Evolutionary conservation across 169 alveolate genomes (phyloP), one percentile per base, ranked within the genome.

Genomic region (Toxoplasma gondii): DNA sequence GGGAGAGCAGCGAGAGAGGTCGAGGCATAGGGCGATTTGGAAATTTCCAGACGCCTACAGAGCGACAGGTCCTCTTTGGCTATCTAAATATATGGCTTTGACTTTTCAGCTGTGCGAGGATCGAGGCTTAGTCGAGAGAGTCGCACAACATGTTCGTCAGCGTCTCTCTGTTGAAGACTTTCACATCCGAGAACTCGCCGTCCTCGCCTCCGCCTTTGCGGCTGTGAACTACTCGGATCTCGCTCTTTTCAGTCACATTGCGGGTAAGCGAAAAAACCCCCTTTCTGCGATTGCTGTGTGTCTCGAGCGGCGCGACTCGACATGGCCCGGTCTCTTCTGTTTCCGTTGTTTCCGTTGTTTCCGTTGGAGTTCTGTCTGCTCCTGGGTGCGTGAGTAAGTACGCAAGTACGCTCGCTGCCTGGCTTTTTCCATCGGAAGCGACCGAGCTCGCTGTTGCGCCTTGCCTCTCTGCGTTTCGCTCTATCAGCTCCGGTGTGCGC

Each of bases 121-220:
- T 39, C 39, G 70, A 5, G 38, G n/a, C 10, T 39, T 84, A 49
- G 39, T 45, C 31, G 74, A 84, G 27, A 10, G 91, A 0, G 36
- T 81, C 34, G 88, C 88, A 36, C 64, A 19, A 9, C 88, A 81
- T 36, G 58, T 81, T 41, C 38, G 88, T 16, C 38, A 41, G 88
- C 91, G 91, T 41, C 45, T 84, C 64, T 4, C 24, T 10, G 91
- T 29, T 38, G 91, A 84, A 31, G 38, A 19, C 45, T 84, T 84
- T 67, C 91, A 84, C 91, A 43, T 84, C 44, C 67, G 91, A 5
- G 91, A 84, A n/a, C 74, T 84, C 36, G 67, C 91, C 36, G 91
- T 84, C 44, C 29, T 84, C 27, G 69, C 91, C 29, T 27, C 74
- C 27, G 91, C 91, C 91, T 84, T 84, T n/a, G 69, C 91, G 0